Conservation (phyloP, 2,329 filamentous ascomycete species). For the Biscogniauxia mediterranea region DNA sequence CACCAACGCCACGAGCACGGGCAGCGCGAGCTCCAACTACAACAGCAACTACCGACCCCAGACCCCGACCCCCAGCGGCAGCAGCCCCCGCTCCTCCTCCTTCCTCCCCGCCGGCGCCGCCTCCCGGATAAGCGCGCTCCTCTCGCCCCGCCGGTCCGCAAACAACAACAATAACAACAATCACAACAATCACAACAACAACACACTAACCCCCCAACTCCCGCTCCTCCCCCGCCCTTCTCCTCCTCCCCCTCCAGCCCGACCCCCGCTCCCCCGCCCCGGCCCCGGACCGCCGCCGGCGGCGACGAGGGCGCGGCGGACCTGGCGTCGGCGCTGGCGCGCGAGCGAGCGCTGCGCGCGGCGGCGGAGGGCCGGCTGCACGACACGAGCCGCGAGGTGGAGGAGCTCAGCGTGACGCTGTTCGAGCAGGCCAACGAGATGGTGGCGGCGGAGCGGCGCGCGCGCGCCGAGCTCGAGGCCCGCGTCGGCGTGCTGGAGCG, state of each 20-base stretch:
- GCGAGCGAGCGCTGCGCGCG: constrained; percentile 64
- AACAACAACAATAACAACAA: constrained; percentile 11
- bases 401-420: constrained; percentile 71
- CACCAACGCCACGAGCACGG: constrained; percentile 28
- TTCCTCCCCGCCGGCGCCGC: constrained; percentile 32
- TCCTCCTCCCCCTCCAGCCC: constrained; percentile 16
- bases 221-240: constrained; percentile 17
- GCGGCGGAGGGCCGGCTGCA: constrained; percentile 67
- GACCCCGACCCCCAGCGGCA: constrained; percentile 8
- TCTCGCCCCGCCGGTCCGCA: constrained; percentile 34
- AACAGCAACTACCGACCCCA: constrained; percentile 3
- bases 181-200: constrained; percentile 3
- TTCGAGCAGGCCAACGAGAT: constrained; percentile 87
- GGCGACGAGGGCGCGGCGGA: constrained; percentile 35
- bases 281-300: constrained; percentile 18
- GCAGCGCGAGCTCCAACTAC: constrained; percentile 7
- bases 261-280: constrained; percentile 26
- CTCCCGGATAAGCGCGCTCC: constrained; percentile 33
- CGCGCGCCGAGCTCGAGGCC: constrained; percentile 69
- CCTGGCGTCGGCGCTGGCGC: constrained; percentile 61
- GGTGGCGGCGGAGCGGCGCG: constrained; percentile 74
- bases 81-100: constrained; percentile 20
- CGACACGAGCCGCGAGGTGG: constrained; percentile 69
- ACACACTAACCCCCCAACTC: constrained; percentile 12
- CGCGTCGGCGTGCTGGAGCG: constrained; percentile 66